These are phyloP conservation scores for Sugiyamaella mastotermitis DNA, from an alignment of 805 yeast genomes.

Conservation along the genomic window DNA sequence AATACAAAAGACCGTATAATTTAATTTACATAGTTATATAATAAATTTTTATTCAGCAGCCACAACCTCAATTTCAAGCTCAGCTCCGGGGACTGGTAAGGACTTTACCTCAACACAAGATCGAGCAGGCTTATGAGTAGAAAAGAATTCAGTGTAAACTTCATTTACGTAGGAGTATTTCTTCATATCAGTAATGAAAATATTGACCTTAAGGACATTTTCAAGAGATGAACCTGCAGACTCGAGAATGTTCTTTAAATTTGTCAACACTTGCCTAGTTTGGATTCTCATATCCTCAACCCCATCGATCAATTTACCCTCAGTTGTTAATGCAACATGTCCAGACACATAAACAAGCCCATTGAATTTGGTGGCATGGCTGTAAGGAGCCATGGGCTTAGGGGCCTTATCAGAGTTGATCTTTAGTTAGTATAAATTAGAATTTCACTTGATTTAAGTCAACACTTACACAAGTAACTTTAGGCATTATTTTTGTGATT, in stretches of 20 bases:
- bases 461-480: too few relatives aligned
- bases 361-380: conserved; percentile 84
- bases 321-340: conserved; percentile 79
- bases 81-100: conserved; percentile 44
- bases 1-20: too few relatives aligned
- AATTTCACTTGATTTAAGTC: too few relatives aligned
- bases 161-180: conserved; percentile 74
- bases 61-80: conserved; percentile 74
- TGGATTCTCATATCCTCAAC: conserved; percentile 48
- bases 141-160: conserved; percentile 47
- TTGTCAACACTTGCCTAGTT: conserved; percentile 23
- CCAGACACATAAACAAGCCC: conserved; percentile 85
- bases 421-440: conserved; percentile 1
- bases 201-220: conserved; percentile 73
- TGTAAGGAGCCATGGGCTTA: conserved; percentile 78
- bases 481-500: too few relatives aligned
- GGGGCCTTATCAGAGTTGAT: conserved; percentile 13
- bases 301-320: conserved; percentile 60
- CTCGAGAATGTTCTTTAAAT: conserved; percentile 49
- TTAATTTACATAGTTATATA: too few relatives aligned
- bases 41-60: conserved; percentile 46
- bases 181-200: conserved; percentile 80
- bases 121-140: conserved; percentile 61
- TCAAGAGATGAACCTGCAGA: conserved; percentile 76
- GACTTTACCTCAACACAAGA: conserved; percentile 88